Percentiles rank a stretch among this genome's conserved stretches.
Evolutionary conservation across 2,329 filamentous ascomycete species (phyloP).

Genomic region (Aureobasidium sp.): DNA sequence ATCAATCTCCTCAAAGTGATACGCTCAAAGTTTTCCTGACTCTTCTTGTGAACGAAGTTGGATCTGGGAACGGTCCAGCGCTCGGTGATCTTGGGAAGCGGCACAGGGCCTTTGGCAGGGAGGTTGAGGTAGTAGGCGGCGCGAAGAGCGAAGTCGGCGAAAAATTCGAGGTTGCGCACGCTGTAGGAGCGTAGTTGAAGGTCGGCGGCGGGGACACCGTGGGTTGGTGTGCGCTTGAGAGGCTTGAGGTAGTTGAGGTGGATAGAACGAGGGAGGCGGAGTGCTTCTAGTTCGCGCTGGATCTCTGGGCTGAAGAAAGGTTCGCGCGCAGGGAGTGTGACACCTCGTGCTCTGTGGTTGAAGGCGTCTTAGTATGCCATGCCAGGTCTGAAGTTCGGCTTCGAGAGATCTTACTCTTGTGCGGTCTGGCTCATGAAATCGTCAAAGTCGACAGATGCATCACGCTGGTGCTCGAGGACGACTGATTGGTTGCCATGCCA

Average conservation of each 20-base stretch:
- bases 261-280: slow-evolving; percentile 66
- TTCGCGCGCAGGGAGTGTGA: slow-evolving; percentile 14
- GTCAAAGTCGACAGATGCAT: slow-evolving; percentile 13
- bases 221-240: slow-evolving; percentile 62
- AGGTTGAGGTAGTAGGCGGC: slow-evolving; percentile 91
- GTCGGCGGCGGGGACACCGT: slow-evolving; percentile 78
- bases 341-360: slow-evolving; percentile 15
- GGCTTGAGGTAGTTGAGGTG: slow-evolving; percentile 82
- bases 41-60: slow-evolving; percentile 95
- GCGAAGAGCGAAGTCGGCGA: slow-evolving; percentile 86
- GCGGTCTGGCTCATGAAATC: slow-evolving; percentile 13
- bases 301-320: slow-evolving; percentile 12
- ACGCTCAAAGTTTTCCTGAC: slow-evolving; percentile 94
- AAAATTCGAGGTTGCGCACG: slow-evolving; percentile 85
- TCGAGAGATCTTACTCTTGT: slow-evolving; percentile 9
- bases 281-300: slow-evolving; percentile 21
- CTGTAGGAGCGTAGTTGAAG: slow-evolving; percentile 90
- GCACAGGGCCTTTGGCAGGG: slow-evolving; percentile 74
- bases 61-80: slow-evolving; percentile 87
- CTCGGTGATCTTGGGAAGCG: slow-evolving; percentile 77
- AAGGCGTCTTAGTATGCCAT: slow-evolving; percentile 13
- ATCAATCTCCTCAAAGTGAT: slow-evolving; percentile 79
- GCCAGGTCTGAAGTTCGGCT: background rate
- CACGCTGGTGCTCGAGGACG: slow-evolving; percentile 10
- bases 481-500: slow-evolving; percentile 14